phyloP scores from a whole-genome alignment of 2,329 filamentous ascomycete genomes.

The Neofusicoccum sp. region DNA sequence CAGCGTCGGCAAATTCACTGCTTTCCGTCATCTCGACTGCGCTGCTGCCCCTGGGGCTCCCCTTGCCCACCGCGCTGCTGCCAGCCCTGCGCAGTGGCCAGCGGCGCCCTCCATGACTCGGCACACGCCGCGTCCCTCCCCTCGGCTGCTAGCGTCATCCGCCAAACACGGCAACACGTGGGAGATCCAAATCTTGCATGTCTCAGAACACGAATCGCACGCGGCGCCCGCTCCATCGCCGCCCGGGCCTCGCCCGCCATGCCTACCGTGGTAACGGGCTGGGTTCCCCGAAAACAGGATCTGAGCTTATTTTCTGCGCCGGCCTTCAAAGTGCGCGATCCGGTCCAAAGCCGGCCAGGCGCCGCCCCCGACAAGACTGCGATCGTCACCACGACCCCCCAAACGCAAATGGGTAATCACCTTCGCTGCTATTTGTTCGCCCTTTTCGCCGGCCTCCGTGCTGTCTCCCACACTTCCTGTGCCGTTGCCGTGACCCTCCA shows the following conservation, averaged over 20 bases:
- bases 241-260: background rate
- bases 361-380: background rate
- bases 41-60: background rate
- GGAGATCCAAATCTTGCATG: conserved; percentile 6
- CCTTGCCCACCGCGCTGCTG: background rate
- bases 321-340: background rate
- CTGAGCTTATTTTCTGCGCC: background rate
- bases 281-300: background rate
- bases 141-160: background rate
- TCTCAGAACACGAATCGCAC: background rate
- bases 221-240: background rate
- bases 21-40: background rate
- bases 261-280: background rate
- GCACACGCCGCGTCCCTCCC: background rate
- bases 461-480: background rate
- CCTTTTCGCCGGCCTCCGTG: background rate
- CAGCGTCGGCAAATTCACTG: background rate
- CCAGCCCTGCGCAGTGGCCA: conserved; percentile 7
- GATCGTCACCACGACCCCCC: background rate
- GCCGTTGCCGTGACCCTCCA: conserved; percentile 7
- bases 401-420: conserved; percentile 5
- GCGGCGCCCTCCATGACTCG: background rate
- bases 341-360: background rate
- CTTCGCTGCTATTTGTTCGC: conserved; percentile 11
- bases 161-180: background rate